Conservation (phyloP, 1,284 basidiomycete species). For the Grifola frondosa region DNA sequence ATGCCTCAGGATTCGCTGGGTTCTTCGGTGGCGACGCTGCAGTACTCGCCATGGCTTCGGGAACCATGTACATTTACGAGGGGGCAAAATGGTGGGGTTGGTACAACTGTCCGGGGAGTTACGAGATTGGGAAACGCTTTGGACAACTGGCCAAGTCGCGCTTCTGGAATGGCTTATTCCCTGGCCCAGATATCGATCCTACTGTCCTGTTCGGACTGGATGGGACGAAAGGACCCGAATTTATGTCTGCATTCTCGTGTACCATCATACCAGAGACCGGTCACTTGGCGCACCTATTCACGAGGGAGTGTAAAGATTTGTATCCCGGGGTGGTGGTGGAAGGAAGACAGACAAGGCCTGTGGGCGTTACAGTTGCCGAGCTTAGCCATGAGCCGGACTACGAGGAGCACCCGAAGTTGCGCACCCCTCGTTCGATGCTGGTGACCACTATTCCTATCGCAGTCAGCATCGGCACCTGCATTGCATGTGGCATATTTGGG, state of each 20-base stretch:
- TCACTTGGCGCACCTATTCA: constrained; percentile 19
- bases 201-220: constrained; percentile 21
- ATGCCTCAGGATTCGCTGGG: constrained; percentile 20
- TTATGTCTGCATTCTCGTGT: constrained; percentile 17
- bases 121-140: constrained; percentile 22
- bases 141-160: constrained; percentile 18
- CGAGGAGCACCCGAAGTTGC: constrained; percentile 10
- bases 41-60: constrained; percentile 21
- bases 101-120: constrained; percentile 23
- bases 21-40: constrained; percentile 23
- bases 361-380: constrained; percentile 14
- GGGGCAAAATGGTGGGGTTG: constrained; percentile 21
- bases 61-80: constrained; percentile 20
- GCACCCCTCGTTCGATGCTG: constrained; percentile 11
- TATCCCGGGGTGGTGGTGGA: neutral
- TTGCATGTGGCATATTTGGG: constrained; percentile 11
- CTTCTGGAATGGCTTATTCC: constrained; percentile 22
- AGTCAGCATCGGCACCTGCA: constrained; percentile 10
- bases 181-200: constrained; percentile 21
- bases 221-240: constrained; percentile 17
- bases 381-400: constrained; percentile 5
- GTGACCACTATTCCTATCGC: constrained; percentile 17
- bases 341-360: constrained; percentile 8
- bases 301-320: constrained; percentile 15
- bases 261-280: constrained; percentile 18